A percentile compares a stretch with the other conserved stretches of the same genome.
Conservation (phyloP, 805 yeast genomes). For the Zygotorulaspora florentina region DNA sequence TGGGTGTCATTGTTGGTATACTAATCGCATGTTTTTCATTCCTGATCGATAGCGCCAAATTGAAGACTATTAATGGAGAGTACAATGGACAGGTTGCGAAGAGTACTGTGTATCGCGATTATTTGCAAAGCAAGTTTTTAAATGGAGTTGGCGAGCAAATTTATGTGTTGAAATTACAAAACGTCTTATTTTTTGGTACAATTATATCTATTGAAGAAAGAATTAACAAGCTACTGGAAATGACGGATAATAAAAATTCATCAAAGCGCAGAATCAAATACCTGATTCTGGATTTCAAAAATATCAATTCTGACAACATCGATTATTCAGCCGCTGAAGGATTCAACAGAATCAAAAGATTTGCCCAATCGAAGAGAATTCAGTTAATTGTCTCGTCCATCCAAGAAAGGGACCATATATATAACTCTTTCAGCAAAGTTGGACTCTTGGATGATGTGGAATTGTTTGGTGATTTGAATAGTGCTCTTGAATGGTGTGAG, state of each 20-base stretch:
- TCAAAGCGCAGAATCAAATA: slow-evolving; percentile 63
- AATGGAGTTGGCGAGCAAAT: slow-evolving; percentile 86
- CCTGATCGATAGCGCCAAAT: slow-evolving; percentile 84
- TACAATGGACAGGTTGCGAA: slow-evolving; percentile 86
- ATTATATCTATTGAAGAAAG: slow-evolving; percentile 84
- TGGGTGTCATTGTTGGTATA: slow-evolving; percentile 87
- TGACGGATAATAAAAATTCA: slow-evolving; percentile 35
- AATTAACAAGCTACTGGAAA: slow-evolving; percentile 62
- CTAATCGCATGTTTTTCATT: slow-evolving; percentile 90
- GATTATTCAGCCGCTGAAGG: slow-evolving; percentile 98
- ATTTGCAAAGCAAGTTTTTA: slow-evolving; percentile 80
- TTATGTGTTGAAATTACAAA: slow-evolving; percentile 79
- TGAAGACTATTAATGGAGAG: slow-evolving; percentile 74
- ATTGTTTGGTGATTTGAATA: slow-evolving; percentile 73
- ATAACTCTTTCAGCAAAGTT: slow-evolving; percentile 73
- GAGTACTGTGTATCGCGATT: slow-evolving; percentile 89
- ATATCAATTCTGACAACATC: slow-evolving; percentile 62
- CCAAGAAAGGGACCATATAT: slow-evolving; percentile 57
- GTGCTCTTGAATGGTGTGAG: slow-evolving; percentile 96
- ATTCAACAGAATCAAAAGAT: slow-evolving; percentile 76
- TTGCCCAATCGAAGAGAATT: slow-evolving; percentile 63
- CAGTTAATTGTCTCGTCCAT: slow-evolving; percentile 78
- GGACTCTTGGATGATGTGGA: slow-evolving; percentile 63
- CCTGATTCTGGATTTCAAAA: slow-evolving; percentile 77
- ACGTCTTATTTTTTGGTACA: slow-evolving; percentile 90